phyloP scores from a whole-genome alignment of 169 alveolate genomes.

The Plasmodium chabaudi region DNA sequence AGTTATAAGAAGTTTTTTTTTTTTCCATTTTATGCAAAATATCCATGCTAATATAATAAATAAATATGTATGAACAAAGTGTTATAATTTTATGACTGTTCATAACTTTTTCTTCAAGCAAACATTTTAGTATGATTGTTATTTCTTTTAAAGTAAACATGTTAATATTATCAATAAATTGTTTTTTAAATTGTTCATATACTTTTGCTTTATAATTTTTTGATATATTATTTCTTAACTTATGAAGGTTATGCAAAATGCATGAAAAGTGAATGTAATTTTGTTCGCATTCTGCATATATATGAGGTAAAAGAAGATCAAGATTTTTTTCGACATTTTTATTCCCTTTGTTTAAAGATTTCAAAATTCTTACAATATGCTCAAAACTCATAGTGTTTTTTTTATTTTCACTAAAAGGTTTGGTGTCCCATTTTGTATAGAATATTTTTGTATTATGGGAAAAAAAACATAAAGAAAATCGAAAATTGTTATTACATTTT shows the following conservation, averaged over 20 bases:
- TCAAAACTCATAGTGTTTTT: constrained; percentile 38
- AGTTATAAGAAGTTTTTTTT: background rate
- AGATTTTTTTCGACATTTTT: constrained; percentile 54
- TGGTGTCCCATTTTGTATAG: background rate
- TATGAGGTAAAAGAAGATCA: constrained; percentile 32
- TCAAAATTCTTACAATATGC: constrained; percentile 34
- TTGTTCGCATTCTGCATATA: constrained; percentile 53
- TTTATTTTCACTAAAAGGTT: background rate
- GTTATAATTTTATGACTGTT: constrained; percentile 33
- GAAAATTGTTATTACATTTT: background rate
- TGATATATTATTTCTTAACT: constrained; percentile 43
- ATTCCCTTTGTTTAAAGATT: constrained; percentile 18
- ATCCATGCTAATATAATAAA: constrained; percentile 37
- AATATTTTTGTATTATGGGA: background rate
- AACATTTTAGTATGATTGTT: constrained; percentile 69
- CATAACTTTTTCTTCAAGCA: constrained; percentile 26
- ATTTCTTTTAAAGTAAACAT: constrained; percentile 42
- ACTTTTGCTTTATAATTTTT: constrained; percentile 36
- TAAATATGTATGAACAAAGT: constrained; percentile 41
- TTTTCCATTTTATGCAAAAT: constrained; percentile 3
- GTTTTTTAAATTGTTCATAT: constrained; percentile 19
- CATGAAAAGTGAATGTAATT: constrained; percentile 70
- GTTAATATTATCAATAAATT: constrained; percentile 32
- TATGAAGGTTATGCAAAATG: constrained; percentile 44
- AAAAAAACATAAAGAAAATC: too few species aligned